Evolutionary conservation across 345 rosid species (phyloP).

Genomic region (Aurinia saxatilis): DNA sequence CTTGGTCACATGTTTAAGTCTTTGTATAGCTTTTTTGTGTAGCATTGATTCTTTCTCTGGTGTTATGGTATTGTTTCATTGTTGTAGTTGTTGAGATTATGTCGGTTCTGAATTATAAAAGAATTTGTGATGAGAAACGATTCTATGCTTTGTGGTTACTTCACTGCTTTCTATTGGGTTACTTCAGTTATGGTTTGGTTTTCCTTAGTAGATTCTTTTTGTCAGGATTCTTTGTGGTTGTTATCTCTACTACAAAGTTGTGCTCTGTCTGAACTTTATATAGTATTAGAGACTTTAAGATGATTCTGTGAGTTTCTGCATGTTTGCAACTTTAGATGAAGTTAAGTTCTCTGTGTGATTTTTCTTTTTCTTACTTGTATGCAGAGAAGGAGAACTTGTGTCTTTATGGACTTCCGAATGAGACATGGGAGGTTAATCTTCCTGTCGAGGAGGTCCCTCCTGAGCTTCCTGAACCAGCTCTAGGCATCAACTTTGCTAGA

Average conservation of each 20-base stretch:
- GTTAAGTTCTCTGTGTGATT: background rate
- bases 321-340: background rate
- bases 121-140: background rate
- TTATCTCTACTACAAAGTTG: background rate
- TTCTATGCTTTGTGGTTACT: background rate
- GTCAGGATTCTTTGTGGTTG: background rate
- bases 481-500: slow-evolving; percentile 96
- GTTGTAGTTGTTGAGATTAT: background rate
- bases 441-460: slow-evolving; percentile 99
- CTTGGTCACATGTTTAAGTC: slow-evolving; percentile 1
- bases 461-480: slow-evolving; percentile 98
- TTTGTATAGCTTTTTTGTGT: background rate
- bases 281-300: background rate
- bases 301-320: background rate
- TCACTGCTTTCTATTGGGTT: background rate
- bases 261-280: background rate
- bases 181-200: background rate
- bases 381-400: slow-evolving; percentile 94
- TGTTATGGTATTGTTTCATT: background rate
- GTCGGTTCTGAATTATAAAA: background rate
- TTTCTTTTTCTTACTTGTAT: background rate
- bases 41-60: background rate
- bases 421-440: slow-evolving; percentile 94
- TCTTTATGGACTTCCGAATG: slow-evolving; percentile 94
- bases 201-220: background rate